A percentile compares a stretch with the other conserved stretches of the same genome.
These are phyloP conservation scores for Lentinus polychrous DNA, from an alignment of 1,284 basidiomycete genomes.

Conservation along the genomic window DNA sequence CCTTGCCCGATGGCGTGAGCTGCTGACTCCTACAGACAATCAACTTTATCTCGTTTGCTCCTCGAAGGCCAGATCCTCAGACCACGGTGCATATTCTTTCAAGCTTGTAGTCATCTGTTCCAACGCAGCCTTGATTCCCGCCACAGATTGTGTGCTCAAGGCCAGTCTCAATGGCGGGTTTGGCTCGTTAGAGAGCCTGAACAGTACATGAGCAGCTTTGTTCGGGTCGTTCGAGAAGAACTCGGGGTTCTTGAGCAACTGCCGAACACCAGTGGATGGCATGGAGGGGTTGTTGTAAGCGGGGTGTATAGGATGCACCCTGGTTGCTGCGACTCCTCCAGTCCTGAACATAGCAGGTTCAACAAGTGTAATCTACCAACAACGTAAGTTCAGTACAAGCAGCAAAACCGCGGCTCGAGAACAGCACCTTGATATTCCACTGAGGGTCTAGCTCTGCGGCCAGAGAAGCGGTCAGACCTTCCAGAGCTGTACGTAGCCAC, in stretches of 20 bases:
- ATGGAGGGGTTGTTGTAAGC: neutral
- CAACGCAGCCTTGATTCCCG: constrained; percentile 9
- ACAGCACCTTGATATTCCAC: constrained; percentile 25
- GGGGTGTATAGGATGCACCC: neutral
- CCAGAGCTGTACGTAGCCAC: constrained; percentile 15
- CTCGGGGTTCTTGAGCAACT: too few species aligned
- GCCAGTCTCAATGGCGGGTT: constrained; percentile 21
- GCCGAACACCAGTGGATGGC: neutral
- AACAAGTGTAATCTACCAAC: constrained; percentile 1
- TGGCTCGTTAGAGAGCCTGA: neutral
- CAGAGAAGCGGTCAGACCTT: constrained; percentile 20
- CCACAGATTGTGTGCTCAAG: constrained; percentile 14
- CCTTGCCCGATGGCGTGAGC: too few species aligned
- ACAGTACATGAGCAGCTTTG: constrained; percentile 1
- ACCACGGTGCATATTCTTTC: constrained; percentile 10
- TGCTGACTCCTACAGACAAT: too few species aligned
- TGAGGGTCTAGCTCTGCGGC: constrained; percentile 20
- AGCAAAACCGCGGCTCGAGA: neutral
- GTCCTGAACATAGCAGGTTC: constrained; percentile 1
- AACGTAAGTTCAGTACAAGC: neutral
- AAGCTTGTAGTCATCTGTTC: constrained; percentile 10
- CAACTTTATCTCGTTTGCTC: neutral
- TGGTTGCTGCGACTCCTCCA: neutral
- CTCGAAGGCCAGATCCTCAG: neutral
- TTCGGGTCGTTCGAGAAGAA: neutral